Evolutionary conservation across 352 stramenopile genomes (phyloP), one percentile per base, ranked within the genome.

Genomic region (Pythium dissimile): DNA sequence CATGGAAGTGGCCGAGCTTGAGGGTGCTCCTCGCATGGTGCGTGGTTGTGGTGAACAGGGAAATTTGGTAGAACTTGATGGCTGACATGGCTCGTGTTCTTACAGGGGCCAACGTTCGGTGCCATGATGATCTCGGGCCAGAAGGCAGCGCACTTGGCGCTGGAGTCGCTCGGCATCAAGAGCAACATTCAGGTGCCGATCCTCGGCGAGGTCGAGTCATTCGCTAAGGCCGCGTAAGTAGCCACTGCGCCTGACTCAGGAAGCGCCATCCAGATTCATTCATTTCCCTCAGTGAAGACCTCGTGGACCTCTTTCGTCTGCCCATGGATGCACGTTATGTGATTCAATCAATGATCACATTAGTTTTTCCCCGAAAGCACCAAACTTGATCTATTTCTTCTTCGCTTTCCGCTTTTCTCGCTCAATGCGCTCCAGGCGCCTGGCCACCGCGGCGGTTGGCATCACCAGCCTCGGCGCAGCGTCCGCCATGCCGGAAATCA

Each of bases 51-150:
- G 6, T 3, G 10, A 30, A 15, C 4, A 3, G 3, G 13, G 41
- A 8, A 15, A 16, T 3, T 4, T 27, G 34, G 20, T 24, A 5
- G 8, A 2, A 23, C 20, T 42, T 42, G 16, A 15, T 32, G 42
- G 28, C 39, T 47, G 27, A 8, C 18, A 18, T 30, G 27, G n/a
- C 23, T 30, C 15, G 13, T 15, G 24, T 23, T 52, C 9, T 52
- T 12, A 38, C 15, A 80, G 71, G 75, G 75, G 34, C 75, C 75
- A 39, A 85, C 75, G 26, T 85, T 85, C 27, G 75, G 75, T 37
- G 75, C 72, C 32, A 85, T 85, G 75, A 85, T 85, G 75, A 85
- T 85, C 62, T 85, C 75, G 31, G 75, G 75, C 24, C 75, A 85
- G 51, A 85, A 85, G 71, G 75, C 75, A 2, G 75, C 75, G 46